Base-by-base conservation (phyloP, 805 yeast species). In the Lipomyces kockii region DNA sequence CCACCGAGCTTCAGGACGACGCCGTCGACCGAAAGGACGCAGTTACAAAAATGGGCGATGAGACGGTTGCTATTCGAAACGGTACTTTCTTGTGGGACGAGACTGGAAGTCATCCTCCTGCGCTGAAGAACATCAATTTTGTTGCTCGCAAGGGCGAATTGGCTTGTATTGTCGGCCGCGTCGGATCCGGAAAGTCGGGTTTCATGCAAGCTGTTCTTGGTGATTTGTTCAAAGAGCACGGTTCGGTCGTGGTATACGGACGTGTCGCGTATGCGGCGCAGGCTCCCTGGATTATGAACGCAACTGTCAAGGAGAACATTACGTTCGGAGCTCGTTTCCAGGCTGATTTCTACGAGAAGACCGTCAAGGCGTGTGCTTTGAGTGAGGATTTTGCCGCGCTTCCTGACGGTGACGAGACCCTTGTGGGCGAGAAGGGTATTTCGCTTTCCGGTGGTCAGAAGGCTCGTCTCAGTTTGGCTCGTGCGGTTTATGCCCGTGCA, bases 381-480 rank as follows among this genome's bases (percentile, higher is more conserved):
- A 79, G 83, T 12, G 87, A 87, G 34, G 99, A 95, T 80, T 81
- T 95, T 69, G 86, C 84, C 37, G 86, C 88, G 37, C 83, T 95
- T 67, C 92, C 97, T 1, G 90, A 91, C 75, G 97, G 97, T 63
- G 98, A 95, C 77, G 83, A 83, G 61, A 95, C 99, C 5, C 86
- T 90, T 73, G 98, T 95, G 66, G 99, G 99, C 70, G 99, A 95
- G 80, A 92, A 94, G 78, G 99, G 99, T 71, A 93, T 95, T 61
- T 91, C 98, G 14, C 83, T 95, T 60, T 91, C 97, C 54, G 99
- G 99, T 61, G 99, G 99, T 57, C 99, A 95, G 79, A 95, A 95
- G 83, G 98, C 99, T 0, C 87, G 99, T 77, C 83, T 95, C 49
- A 88, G 97, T 0, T 84, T 95, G 62, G 99, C 99, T 0, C 86